A percentile compares a stretch with the other conserved stretches of the same genome.
These are phyloP conservation scores for Aspergillus baeticus DNA, from an alignment of 495 filamentous ascomycete species.

Conservation along the genomic window DNA sequence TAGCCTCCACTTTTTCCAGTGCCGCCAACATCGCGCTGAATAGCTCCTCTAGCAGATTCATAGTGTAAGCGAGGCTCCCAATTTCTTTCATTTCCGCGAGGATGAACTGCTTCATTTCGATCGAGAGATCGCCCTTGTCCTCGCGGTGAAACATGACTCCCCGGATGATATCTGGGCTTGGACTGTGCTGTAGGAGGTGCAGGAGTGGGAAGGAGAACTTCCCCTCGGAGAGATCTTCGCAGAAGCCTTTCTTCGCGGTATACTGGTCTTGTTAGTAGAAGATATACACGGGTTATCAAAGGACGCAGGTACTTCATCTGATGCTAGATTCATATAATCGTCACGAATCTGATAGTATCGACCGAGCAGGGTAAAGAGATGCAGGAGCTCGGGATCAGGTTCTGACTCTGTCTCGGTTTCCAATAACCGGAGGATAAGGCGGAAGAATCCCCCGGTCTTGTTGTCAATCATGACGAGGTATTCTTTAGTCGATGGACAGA, in stretches of 20 bases:
- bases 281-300: background rate
- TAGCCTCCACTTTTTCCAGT: background rate
- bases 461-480: conserved; percentile 28
- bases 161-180: background rate
- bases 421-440: conserved; percentile 26
- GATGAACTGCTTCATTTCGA: background rate
- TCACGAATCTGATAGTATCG: conserved; percentile 37
- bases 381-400: conserved; percentile 2
- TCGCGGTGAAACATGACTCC: background rate
- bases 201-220: conserved; percentile 18
- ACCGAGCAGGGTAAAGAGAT: conserved; percentile 24
- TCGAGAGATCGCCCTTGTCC: background rate
- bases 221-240: conserved; percentile 16
- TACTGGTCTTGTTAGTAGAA: conserved; percentile 3
- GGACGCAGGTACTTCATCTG: background rate
- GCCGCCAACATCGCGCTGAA: background rate
- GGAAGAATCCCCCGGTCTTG: conserved; percentile 39
- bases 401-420: conserved; percentile 6
- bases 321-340: conserved; percentile 35
- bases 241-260: conserved; percentile 15
- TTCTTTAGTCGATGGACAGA: conserved; percentile 16
- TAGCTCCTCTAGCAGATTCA: background rate
- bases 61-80: background rate
- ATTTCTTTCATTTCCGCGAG: background rate
- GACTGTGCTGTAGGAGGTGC: conserved; percentile 1